These are phyloP conservation scores for Chaetomium olivaceum DNA, from an alignment of 2,329 filamentous ascomycete genomes.

Conservation along the genomic window DNA sequence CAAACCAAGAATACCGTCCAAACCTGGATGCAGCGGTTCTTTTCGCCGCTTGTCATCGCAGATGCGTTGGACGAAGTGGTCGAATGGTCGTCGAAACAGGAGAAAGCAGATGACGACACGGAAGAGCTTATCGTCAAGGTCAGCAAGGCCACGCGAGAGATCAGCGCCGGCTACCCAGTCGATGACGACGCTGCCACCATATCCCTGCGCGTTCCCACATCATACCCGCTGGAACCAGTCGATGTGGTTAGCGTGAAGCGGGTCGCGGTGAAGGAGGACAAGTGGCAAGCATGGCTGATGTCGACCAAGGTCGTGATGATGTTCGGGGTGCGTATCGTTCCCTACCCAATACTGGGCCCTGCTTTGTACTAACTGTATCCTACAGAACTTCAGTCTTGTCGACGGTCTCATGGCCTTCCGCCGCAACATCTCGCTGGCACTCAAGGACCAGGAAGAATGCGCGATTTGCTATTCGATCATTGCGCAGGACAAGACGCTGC, in stretches of 20 bases:
- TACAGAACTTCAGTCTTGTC: constrained; percentile 77
- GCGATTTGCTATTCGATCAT: constrained; percentile 97
- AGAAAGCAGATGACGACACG: constrained; percentile 52
- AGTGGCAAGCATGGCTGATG: constrained; percentile 89
- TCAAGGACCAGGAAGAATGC: constrained; percentile 93
- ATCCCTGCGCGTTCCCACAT: constrained; percentile 74
- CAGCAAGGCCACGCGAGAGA: constrained; percentile 68
- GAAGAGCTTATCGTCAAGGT: constrained; percentile 68
- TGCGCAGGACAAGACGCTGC: constrained; percentile 81
- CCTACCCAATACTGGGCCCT: not conserved
- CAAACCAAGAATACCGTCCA: constrained; percentile 80
- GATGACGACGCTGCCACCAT: constrained; percentile 86
- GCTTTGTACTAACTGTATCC: not conserved
- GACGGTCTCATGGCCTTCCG: constrained; percentile 85
- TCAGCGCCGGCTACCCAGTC: constrained; percentile 81
- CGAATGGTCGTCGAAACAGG: constrained; percentile 62
- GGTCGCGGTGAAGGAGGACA: constrained; percentile 84
- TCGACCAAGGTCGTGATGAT: constrained; percentile 90
- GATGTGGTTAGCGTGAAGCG: constrained; percentile 75
- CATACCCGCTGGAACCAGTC: constrained; percentile 80
- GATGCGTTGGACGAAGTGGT: constrained; percentile 67
- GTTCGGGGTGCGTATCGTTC: constrained; percentile 62
- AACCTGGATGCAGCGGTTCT: constrained; percentile 80
- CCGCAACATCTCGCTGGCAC: constrained; percentile 79
- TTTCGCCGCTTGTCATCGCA: constrained; percentile 69